phyloP scores from a whole-genome alignment of 345 rosid genomes.

The Corymbia maculata region DNA sequence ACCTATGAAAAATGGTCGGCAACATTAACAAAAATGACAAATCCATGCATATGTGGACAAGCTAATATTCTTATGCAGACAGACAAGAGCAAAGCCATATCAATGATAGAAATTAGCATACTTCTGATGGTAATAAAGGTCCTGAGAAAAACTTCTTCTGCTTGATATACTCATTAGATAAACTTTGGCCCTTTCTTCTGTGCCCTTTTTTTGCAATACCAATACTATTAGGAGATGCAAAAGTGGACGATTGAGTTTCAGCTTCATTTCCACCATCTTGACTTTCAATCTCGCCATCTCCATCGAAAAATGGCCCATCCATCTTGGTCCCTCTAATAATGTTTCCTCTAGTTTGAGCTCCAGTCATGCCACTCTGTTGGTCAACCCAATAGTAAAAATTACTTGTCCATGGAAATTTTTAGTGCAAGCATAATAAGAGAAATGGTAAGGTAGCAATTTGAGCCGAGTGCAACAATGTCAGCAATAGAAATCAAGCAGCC shows the following conservation, averaged over 20 bases:
- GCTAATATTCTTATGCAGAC: neutral
- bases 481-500: neutral
- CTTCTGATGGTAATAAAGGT: slow-evolving; percentile 71
- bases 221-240: slow-evolving; percentile 14
- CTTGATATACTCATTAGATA: slow-evolving; percentile 17
- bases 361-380: slow-evolving; percentile 17
- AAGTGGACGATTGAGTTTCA: slow-evolving; percentile 5
- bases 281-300: slow-evolving; percentile 25
- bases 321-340: slow-evolving; percentile 26
- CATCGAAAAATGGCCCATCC: slow-evolving; percentile 21
- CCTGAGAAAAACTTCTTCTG: slow-evolving; percentile 22
- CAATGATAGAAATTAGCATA: slow-evolving; percentile 14
- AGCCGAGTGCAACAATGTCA: neutral
- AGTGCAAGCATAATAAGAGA: neutral
- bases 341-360: slow-evolving; percentile 32
- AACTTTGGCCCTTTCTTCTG: slow-evolving; percentile 5
- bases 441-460: neutral
- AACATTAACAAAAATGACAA: neutral
- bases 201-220: slow-evolving; percentile 13
- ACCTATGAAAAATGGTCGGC: slow-evolving; percentile 25
- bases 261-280: neutral
- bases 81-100: neutral
- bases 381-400: neutral
- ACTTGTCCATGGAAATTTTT: neutral
- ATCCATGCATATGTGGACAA: neutral